These are phyloP conservation scores for Bacidia gigantensis DNA, from an alignment of 495 filamentous ascomycete genomes.

Conservation along the genomic window DNA sequence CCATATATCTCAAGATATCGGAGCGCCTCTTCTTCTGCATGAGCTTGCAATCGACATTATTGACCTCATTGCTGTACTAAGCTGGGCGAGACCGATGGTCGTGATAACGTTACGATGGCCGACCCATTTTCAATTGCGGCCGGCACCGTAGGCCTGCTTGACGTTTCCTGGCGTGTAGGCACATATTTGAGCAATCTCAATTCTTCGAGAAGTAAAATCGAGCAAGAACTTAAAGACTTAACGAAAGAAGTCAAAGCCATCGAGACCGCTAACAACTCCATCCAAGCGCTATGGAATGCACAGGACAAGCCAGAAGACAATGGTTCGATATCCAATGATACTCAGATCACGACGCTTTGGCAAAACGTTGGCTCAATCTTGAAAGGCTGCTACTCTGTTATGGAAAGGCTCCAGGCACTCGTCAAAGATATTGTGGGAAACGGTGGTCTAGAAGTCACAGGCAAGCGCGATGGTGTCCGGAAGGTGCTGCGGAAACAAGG, in stretches of 20 bases:
- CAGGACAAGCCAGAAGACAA: not conserved
- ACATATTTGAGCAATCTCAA: not conserved
- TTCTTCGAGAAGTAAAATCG: not conserved
- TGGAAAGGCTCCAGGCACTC: not conserved
- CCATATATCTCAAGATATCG: too few relatives aligned
- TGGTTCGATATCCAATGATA: not conserved
- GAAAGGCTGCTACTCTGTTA: not conserved
- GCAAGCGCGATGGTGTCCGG: not conserved
- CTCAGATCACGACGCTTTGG: not conserved
- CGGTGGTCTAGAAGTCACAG: not conserved
- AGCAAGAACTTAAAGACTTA: not conserved
- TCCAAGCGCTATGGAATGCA: not conserved
- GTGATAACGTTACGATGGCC: too few relatives aligned
- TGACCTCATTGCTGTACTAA: too few relatives aligned
- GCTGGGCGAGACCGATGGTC: too few relatives aligned
- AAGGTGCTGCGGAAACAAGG: not conserved
- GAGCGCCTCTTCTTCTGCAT: too few relatives aligned
- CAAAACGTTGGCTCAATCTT: not conserved
- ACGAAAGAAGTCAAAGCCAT: not conserved
- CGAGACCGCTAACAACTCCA: not conserved
- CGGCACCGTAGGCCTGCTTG: not conserved
- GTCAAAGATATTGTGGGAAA: not conserved
- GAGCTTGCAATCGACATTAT: too few relatives aligned
- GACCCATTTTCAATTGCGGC: not conserved
- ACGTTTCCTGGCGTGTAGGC: not conserved